phyloP scores from a whole-genome alignment of 352 stramenopile species.

The Pythium rishiriense region DNA sequence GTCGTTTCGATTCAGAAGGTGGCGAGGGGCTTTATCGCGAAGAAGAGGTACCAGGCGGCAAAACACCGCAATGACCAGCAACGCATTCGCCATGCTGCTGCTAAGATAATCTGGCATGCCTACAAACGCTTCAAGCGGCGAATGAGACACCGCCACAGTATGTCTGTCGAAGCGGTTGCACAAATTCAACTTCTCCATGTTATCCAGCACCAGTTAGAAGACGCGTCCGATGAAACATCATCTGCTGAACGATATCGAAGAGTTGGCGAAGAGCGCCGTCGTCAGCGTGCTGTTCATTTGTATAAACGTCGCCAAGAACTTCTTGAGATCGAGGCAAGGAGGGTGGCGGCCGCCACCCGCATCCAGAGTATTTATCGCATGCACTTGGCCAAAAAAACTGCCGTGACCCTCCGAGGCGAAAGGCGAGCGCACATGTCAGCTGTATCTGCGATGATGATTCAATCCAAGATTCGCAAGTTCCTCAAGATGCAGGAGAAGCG shows the following conservation, averaged over 20 bases:
- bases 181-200: slow-evolving; percentile 52
- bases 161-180: slow-evolving; percentile 60
- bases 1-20: slow-evolving; percentile 57
- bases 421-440: slow-evolving; percentile 55
- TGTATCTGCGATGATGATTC: slow-evolving; percentile 62
- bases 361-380: slow-evolving; percentile 56
- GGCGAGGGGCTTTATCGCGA: slow-evolving; percentile 47
- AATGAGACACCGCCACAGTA: slow-evolving; percentile 42
- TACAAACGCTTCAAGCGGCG: slow-evolving; percentile 51
- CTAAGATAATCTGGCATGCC: slow-evolving; percentile 38
- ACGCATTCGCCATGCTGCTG: slow-evolving; percentile 24
- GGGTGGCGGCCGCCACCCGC: slow-evolving; percentile 35
- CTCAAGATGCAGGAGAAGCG: slow-evolving; percentile 43
- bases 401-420: slow-evolving; percentile 35
- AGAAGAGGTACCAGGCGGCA: slow-evolving; percentile 35
- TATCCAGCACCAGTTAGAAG: slow-evolving; percentile 38
- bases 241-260: slow-evolving; percentile 44
- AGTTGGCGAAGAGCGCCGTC: slow-evolving; percentile 49
- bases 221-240: slow-evolving; percentile 9
- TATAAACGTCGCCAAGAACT: slow-evolving; percentile 56
- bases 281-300: slow-evolving; percentile 53
- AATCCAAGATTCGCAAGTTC: slow-evolving; percentile 67
- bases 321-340: slow-evolving; percentile 45
- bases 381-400: slow-evolving; percentile 40
- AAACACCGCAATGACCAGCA: slow-evolving; percentile 29